Evolutionary conservation across 1,284 basidiomycete species (phyloP), one percentile per base, ranked within the genome.

Genomic region (Heimioporus punctisporus): DNA sequence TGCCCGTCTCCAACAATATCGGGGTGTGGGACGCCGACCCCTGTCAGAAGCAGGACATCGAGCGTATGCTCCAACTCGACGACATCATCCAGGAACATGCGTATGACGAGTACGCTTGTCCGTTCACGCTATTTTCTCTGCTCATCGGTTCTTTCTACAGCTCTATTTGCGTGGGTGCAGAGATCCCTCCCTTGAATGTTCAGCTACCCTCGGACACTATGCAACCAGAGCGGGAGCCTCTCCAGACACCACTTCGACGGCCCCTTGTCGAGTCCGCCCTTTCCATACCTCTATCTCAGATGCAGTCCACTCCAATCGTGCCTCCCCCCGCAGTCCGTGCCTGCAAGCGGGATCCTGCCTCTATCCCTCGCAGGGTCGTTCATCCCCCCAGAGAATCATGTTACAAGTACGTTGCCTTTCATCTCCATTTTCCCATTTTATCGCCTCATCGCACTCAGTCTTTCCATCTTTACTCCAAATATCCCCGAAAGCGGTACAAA

Each of bases 401-500:
- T 63, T 83, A 81, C 72, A 88, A 87, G 89, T 92, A 57, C 46
- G 84, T 79, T 46, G n/a, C 54, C 43, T 28, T 47, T 21, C 27
- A 23, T 52, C 41, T 58, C 42, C 37, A 31, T 21, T 46, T 49
- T 53, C 8, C 55, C 47, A 30, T 50, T 56, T 71, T 55, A 71
- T 69, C 57, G 31, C 46, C 52, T 46, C 25, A 10, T 40, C 37
- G 3, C 49, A 56, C 45, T 56, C 58, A 92, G 88, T 63, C 81
- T 92, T 54, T 81, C 87, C 26, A 87, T 93, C 60, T 77, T 94
- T 68, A 86, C 95, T 37, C 90, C 94, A 40, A 93, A 88, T 63
- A 84, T 97, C 42, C 93, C 94, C 11, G 82, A 87, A 61, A 75
- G 78, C 40, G 95, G 94, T 26, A 90, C 94, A n/a, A 96, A 97